Conservation (phyloP, 2,329 filamentous ascomycete species). For the Laburnicola sp. region DNA sequence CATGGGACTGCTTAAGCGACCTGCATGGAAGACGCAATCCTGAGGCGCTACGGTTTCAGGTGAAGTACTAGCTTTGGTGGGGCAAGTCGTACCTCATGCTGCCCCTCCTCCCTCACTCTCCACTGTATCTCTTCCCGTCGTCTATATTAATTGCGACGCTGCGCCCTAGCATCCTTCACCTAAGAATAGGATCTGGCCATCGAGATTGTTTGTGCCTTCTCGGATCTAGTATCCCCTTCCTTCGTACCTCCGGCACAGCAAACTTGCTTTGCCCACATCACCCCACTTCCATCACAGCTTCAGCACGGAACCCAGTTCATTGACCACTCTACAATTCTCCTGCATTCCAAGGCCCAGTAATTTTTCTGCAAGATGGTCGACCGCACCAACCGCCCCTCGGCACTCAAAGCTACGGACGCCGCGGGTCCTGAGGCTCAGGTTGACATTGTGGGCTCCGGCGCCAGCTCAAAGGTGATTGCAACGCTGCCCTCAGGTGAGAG, state of each 20-base stretch:
- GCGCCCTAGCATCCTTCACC: not conserved
- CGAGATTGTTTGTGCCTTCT: not conserved
- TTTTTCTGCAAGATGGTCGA: slow-evolving; percentile 65
- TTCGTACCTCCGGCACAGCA: not conserved
- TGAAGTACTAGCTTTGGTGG: slow-evolving; percentile 11
- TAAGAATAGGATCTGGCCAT: not conserved
- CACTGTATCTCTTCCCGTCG: not conserved
- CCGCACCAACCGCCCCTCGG: slow-evolving; percentile 79
- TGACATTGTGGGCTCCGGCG: slow-evolving; percentile 72
- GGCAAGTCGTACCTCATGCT: slow-evolving; percentile 3
- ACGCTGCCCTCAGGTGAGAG: slow-evolving; percentile 83
- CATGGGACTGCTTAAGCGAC: slow-evolving; percentile 9
- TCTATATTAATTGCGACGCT: slow-evolving; percentile 4
- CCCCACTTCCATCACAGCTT: not conserved
- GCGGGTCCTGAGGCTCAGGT: slow-evolving; percentile 69
- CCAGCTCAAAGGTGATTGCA: slow-evolving; percentile 74
- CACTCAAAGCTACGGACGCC: slow-evolving; percentile 63
- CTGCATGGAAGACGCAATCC: slow-evolving; percentile 6
- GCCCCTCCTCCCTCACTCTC: slow-evolving; percentile 2
- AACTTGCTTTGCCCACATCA: no score
- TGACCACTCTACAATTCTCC: not conserved
- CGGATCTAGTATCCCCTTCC: not conserved
- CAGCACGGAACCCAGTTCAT: not conserved
- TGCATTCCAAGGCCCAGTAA: not conserved
- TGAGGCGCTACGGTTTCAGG: slow-evolving; percentile 20